Evolutionary conservation across 2,329 filamentous ascomycete species (phyloP), one percentile per base, ranked within the genome.

Genomic region (Amauroascus verrucosus): DNA sequence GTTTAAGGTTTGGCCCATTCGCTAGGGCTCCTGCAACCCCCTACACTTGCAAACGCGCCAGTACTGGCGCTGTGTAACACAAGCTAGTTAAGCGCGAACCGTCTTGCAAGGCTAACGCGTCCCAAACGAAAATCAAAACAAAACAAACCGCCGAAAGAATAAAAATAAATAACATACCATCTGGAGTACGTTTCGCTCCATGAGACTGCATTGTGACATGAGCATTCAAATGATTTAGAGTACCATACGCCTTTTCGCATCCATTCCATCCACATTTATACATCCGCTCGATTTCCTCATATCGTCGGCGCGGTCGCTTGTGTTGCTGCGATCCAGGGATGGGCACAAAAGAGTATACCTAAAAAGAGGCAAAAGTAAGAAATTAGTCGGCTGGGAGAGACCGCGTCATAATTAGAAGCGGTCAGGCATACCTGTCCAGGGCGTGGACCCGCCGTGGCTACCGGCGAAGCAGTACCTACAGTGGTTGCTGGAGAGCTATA

Each of bases 131-230:
- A 53, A 46, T 35, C 47, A 51, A 54, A 50, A 53, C 47, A 56
- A 49, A 53, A 45, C 24, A 33, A 28, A 22, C n/a, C 18, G 20
- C 26, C 11, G n/a, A n/a, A 35, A 14, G 26, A 5, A 45, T 24
- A 16, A 51, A 26, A 57, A 49, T 53, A 6, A 9, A 44, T 49
- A 46, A 69, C 85, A 70, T 84, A 96, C 93, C 91, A 86, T 98
- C 93, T 40, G 93, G 93, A 55, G 91, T 96, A 60, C 93, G 82
- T 75, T 98, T 98, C 61, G 82, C 77, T 9, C 93, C 93, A 64
- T 98, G 93, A 57, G 88, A 93, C 70, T 98, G 93, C 93, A 97
- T 97, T 13, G 93, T 97, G 47, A 98, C 93, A 66, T 98, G 93
- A 37, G 93, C 93, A 66, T 98, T 98, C 62, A 98, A 70, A 68